Conservation (phyloP, 2,329 filamentous ascomycete genomes). For the Neurospora sp. region DNA sequence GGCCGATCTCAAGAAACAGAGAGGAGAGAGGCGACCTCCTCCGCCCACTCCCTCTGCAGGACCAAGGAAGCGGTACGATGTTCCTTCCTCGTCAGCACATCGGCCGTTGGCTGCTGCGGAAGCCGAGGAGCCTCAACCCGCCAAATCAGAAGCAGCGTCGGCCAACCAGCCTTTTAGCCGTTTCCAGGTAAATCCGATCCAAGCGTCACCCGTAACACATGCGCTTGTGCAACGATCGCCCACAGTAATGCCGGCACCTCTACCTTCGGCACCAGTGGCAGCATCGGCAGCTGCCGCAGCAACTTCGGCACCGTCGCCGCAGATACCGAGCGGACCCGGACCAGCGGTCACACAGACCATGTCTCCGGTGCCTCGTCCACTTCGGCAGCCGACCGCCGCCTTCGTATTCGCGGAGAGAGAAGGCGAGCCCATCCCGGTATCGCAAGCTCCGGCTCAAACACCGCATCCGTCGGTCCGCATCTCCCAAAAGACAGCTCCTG, state of each 20-base stretch:
- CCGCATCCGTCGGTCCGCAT: constrained; percentile 28
- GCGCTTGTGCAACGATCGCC: constrained; percentile 15
- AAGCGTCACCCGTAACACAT: constrained; percentile 21
- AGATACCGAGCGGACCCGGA: constrained; percentile 15
- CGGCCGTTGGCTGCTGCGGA: constrained; percentile 43
- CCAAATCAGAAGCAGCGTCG: constrained; percentile 34
- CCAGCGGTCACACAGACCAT: constrained; percentile 29
- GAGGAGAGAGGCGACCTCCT: constrained; percentile 49
- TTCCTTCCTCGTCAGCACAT: constrained; percentile 27
- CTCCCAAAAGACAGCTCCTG: constrained; percentile 28
- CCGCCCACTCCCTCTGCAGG: constrained; percentile 46
- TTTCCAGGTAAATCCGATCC: constrained; percentile 25
- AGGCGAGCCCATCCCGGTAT: constrained; percentile 25
- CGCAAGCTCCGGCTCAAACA: constrained; percentile 20
- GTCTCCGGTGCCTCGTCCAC: constrained; percentile 34
- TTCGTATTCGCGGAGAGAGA: constrained; percentile 39
- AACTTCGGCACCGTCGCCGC: constrained; percentile 20
- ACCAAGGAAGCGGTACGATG: constrained; percentile 43
- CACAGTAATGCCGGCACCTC: constrained; percentile 13
- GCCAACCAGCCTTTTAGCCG: constrained; percentile 16
- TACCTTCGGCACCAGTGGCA: constrained; percentile 12
- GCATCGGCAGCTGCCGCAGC: constrained; percentile 10
- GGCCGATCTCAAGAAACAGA: constrained; percentile 44
- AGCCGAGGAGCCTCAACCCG: constrained; percentile 32
- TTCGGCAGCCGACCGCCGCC: constrained; percentile 30